phyloP scores from a whole-genome alignment of 345 rosid genomes.

The Raphanus raphanistrum region DNA sequence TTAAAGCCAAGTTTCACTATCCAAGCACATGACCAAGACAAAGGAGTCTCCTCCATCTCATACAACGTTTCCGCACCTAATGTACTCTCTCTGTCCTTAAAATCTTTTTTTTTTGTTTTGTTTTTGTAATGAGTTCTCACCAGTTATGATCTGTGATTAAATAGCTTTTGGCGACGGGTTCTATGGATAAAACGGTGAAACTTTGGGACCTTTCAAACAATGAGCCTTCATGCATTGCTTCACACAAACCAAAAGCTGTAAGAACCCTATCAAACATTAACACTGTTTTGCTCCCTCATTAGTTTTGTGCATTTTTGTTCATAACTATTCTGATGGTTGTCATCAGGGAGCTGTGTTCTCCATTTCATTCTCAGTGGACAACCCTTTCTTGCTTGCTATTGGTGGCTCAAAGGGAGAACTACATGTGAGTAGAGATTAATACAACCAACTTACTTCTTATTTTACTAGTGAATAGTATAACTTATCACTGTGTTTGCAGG shows the following conservation, averaged over 20 bases:
- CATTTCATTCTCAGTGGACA: slow-evolving; percentile 69
- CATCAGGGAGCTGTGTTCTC: slow-evolving; percentile 82
- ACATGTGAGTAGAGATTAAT: slow-evolving; percentile 52
- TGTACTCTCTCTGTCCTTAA: slow-evolving; percentile 32
- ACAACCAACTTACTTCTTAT: not conserved
- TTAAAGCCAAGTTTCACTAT: slow-evolving; percentile 67
- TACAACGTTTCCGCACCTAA: slow-evolving; percentile 59
- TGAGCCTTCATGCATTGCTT: slow-evolving; percentile 71
- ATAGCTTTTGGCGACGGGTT: slow-evolving; percentile 62
- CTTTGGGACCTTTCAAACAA: slow-evolving; percentile 85
- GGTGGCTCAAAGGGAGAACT: slow-evolving; percentile 92
- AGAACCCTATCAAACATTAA: slow-evolving; percentile 23
- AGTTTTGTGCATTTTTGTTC: not conserved
- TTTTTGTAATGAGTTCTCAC: slow-evolving; percentile 9
- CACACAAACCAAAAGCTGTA: slow-evolving; percentile 69
- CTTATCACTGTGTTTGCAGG: slow-evolving; percentile 43
- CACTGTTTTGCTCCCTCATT: not conserved
- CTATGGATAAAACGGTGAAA: slow-evolving; percentile 62
- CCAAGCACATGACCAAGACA: slow-evolving; percentile 71
- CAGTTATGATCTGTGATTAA: not conserved
- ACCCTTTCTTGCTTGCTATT: slow-evolving; percentile 74
- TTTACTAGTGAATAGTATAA: not conserved
- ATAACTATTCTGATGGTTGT: not conserved
- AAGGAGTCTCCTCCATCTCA: slow-evolving; percentile 70
- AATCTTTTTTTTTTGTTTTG: not conserved